Evolutionary conservation across 2,329 filamentous ascomycete species (phyloP), one percentile per base, ranked within the genome.

Genomic region (Zasmidium citrigriseum): DNA sequence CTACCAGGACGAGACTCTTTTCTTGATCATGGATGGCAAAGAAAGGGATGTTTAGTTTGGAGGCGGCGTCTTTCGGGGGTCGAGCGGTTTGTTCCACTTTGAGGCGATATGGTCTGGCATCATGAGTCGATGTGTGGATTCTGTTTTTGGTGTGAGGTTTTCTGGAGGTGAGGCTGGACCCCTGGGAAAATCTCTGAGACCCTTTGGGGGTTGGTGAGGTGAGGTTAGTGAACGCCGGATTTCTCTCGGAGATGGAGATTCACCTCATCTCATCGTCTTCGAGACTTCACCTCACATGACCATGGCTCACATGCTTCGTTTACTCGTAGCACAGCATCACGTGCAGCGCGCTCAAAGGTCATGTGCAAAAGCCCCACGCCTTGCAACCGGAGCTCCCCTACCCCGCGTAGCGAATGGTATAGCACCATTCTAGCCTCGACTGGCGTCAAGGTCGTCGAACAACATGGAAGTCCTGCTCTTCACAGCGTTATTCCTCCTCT

Each of bases 391-490:
- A 41, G 16, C 34, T n/a, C 34, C 14, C 34, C 4, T 41, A 41
- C 34, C 34, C 34, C 34, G 34, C 34, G 5, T 41, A 16, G 4
- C 34, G 5, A 16, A 7, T 21, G 51, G 34, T 46, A 53, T 53
- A 53, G 51, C 34, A 41, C 34, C 34, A 41, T 16, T 7, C 14
- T 41, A 41, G 34, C 34, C 34, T 41, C 34, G 34, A n/a, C 14
- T 41, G 34, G 34, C 34, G 34, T 41, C 14, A 44, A 16, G 22
- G 18, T 24, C 38, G 46, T 18, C 18, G 23, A 25, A 53, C 20
- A 54, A 44, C 23, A 65, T 65, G 63, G 61, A 57, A 41, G 49
- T 60, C 20, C 57, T 64, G 51, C 47, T 65, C 23, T 47, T 65
- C 23, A 46, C 44, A n/a, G 51, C 56, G 29, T 22, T 65, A 10